phyloP scores from a whole-genome alignment of 805 yeast genomes.

The Kodamaea kakaduensis region DNA sequence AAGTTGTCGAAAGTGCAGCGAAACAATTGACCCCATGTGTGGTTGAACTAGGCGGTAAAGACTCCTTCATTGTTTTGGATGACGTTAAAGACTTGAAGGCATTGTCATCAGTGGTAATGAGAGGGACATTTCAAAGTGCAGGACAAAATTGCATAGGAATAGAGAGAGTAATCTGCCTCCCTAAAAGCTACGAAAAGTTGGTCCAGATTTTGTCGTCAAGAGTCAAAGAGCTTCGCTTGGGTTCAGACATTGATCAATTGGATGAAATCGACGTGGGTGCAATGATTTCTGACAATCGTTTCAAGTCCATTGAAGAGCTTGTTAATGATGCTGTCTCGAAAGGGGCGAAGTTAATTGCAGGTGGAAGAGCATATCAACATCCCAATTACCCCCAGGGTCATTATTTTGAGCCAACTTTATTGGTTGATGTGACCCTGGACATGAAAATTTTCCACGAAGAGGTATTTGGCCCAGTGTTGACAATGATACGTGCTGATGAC shows the following conservation, averaged over 20 bases:
- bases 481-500: constrained; percentile 67
- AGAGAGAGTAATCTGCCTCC: constrained; percentile 85
- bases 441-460: constrained; percentile 86
- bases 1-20: constrained; percentile 79
- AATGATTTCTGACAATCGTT: constrained; percentile 75
- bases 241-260: constrained; percentile 87
- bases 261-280: constrained; percentile 97
- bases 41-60: constrained; percentile 96
- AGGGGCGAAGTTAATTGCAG: constrained; percentile 78
- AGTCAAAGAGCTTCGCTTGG: constrained; percentile 63
- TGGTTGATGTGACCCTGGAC: constrained; percentile 69
- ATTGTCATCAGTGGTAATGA: constrained; percentile 65
- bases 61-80: constrained; percentile 82
- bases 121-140: constrained; percentile 95
- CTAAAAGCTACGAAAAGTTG: constrained; percentile 59
- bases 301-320: constrained; percentile 60
- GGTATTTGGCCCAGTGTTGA: constrained; percentile 90
- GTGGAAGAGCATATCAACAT: constrained; percentile 78
- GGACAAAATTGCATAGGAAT: constrained; percentile 99
- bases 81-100: constrained; percentile 61
- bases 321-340: constrained; percentile 67
- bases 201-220: constrained; percentile 54
- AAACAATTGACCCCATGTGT: constrained; percentile 89
- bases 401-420: constrained; percentile 85
- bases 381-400: constrained; percentile 96